Evolutionary conservation across 2,329 filamentous ascomycete genomes (phyloP).

Genomic region (Aspergillus versicolor): DNA sequence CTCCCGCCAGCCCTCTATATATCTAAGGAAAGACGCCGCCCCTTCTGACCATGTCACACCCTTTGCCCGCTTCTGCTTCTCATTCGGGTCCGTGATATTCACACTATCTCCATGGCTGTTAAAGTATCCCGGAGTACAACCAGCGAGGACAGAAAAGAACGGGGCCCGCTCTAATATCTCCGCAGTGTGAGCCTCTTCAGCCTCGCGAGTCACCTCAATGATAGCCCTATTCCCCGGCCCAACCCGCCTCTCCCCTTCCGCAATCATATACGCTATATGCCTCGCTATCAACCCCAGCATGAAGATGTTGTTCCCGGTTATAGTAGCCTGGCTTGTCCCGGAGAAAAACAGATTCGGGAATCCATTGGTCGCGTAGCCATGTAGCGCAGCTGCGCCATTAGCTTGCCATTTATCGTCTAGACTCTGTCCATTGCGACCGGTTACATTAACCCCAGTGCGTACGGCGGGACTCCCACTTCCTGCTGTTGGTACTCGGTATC

Average conservation of each 20-base stretch:
- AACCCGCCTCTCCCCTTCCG: neutral
- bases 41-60: neutral
- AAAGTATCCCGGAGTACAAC: neutral
- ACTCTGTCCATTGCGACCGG: neutral
- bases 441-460: neutral
- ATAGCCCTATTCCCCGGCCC: neutral
- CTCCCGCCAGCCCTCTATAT: neutral
- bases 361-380: neutral
- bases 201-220: neutral
- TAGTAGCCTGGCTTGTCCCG: neutral
- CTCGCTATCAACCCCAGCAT: neutral
- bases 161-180: neutral
- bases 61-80: neutral
- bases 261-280: neutral
- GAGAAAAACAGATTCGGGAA: constrained; percentile 3
- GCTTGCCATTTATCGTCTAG: neutral
- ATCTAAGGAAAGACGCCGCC: neutral
- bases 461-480: neutral
- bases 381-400: neutral
- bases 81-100: neutral
- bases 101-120: neutral
- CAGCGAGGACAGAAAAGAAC: neutral
- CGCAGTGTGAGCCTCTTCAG: neutral
- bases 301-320: neutral
- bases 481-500: neutral